These are phyloP conservation scores for Pezicula carpinea DNA, from an alignment of 2,329 filamentous ascomycete species.

Conservation along the genomic window DNA sequence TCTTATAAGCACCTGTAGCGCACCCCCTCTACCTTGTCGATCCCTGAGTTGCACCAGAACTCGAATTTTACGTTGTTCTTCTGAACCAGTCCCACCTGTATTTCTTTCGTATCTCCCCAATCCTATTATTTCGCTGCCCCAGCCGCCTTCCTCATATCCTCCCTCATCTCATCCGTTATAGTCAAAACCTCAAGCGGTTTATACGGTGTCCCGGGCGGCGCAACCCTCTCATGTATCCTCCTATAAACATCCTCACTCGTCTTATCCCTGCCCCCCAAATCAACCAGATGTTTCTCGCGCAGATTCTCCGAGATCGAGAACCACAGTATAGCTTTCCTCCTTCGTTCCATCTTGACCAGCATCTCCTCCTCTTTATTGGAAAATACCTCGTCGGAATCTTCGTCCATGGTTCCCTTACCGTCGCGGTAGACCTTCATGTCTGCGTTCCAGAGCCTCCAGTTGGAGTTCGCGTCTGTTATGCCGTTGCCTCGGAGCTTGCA, in stretches of 20 bases:
- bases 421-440: constrained; percentile 9
- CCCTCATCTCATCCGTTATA: constrained; percentile 6
- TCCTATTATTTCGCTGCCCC: too few species aligned
- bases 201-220: constrained; percentile 3
- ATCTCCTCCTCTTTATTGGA: constrained; percentile 6
- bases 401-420: constrained; percentile 3
- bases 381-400: constrained; percentile 2
- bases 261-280: constrained; percentile 7
- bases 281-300: constrained; percentile 4
- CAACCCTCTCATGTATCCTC: constrained; percentile 5
- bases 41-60: too few species aligned
- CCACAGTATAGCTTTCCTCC: constrained; percentile 6
- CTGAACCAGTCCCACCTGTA: too few species aligned
- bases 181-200: constrained; percentile 2
- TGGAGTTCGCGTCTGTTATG: constrained; percentile 3
- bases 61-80: too few species aligned
- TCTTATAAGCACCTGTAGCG: too few species aligned
- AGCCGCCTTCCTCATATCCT: not conserved
- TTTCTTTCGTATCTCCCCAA: too few species aligned
- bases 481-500: constrained; percentile 5
- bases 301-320: constrained; percentile 4
- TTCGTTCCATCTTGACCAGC: constrained; percentile 5
- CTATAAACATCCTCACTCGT: constrained; percentile 6
- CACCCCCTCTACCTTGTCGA: too few species aligned
- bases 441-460: constrained; percentile 9